Base-by-base conservation (phyloP, 2,329 filamentous ascomycete genomes). In the Monilinia aucupariae region DNA sequence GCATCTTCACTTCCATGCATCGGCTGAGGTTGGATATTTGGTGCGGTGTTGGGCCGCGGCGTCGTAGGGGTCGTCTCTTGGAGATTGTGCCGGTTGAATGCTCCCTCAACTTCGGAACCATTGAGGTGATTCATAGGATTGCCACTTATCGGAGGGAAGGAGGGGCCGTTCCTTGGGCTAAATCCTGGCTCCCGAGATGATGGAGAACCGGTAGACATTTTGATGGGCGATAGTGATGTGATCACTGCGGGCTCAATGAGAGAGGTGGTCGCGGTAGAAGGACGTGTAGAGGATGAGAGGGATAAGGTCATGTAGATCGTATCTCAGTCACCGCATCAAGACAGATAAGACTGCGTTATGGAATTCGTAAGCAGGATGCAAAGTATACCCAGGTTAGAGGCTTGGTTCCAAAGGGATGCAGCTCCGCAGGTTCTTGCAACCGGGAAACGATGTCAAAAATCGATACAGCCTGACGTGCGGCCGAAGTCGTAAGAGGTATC, bases 61-160 rank as follows among this genome's bases (percentile, higher is more conserved):
- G 83, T 85, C 9, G 80, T 81, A n/a, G 84, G 80, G 52, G 80
- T 81, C 59, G 77, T 79, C 67, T 81, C 82, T 67, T 82, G 82
- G 48, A 39, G 65, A 65, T 56, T 77, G 73, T 43, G 52, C 5
- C 17, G 22, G 10, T 9, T n/a, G 22, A 43, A 55, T 32, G 39
- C 10, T 32, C 25, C 53, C 43, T 55, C 53, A 7, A 22, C 20
- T 22, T 55, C 53, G 39, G 53, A 32, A 55, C 27, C 39, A 45
- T 45, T 55, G 53, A 5, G 17, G 59, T 77, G 76, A 64, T 78
- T 75, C 59, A 78, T 74, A 62, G 83, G 76, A 63, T 78, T 80
- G 65, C 80, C 81, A 74, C 86, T 87, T 72, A 86, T 83, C 66
- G 85, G 80, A 71, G 81, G 79, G 73, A 87, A 87, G 64, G 80